These are phyloP conservation scores for Ophiostoma triangulosporum DNA, from an alignment of 2,329 filamentous ascomycete species.

Conservation along the genomic window DNA sequence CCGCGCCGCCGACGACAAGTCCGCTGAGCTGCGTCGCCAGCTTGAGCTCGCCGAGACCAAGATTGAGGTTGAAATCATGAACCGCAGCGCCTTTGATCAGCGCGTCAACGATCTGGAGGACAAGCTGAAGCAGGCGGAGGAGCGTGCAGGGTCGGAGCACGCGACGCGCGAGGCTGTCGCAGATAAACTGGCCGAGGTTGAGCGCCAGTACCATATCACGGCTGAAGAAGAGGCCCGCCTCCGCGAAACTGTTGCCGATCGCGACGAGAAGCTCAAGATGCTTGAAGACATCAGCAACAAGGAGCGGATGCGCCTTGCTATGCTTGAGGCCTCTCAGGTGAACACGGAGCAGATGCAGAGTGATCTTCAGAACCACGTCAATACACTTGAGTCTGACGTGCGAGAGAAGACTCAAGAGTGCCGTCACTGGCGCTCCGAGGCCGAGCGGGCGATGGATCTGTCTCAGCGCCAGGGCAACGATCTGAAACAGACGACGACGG, in stretches of 20 bases:
- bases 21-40: constrained; percentile 39
- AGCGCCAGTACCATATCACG: constrained; percentile 52
- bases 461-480: constrained; percentile 36
- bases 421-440: constrained; percentile 47
- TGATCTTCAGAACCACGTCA: constrained; percentile 43
- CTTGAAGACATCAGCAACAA: constrained; percentile 43
- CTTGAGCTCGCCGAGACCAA: constrained; percentile 44
- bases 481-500: constrained; percentile 33
- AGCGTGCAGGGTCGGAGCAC: constrained; percentile 50
- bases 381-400: constrained; percentile 39
- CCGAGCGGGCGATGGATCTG: constrained; percentile 43
- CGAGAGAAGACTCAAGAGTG: constrained; percentile 42
- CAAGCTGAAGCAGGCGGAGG: constrained; percentile 49
- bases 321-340: constrained; percentile 54
- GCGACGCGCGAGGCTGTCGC: constrained; percentile 52
- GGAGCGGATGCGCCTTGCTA: constrained; percentile 45
- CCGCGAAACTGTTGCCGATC: constrained; percentile 52
- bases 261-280: constrained; percentile 49
- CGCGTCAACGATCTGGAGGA: constrained; percentile 58
- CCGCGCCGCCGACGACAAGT: constrained; percentile 38
- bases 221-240: constrained; percentile 62
- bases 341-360: constrained; percentile 39
- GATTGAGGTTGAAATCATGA: constrained; percentile 47
- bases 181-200: constrained; percentile 59
- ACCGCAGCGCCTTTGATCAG: constrained; percentile 43